Evolutionary conservation across 805 yeast genomes (phyloP).

Genomic region (Scheffersomyces stipitis): DNA sequence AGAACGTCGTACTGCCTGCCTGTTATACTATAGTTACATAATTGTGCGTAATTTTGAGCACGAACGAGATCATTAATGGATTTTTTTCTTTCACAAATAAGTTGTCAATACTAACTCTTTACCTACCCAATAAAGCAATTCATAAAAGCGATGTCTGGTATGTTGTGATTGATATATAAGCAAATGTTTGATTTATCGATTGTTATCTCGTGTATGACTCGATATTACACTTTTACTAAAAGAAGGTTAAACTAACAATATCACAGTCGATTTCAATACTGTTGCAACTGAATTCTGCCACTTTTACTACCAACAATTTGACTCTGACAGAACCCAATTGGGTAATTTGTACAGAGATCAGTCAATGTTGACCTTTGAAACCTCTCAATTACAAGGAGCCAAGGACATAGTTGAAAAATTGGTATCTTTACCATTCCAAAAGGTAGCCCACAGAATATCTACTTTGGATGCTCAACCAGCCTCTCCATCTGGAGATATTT

Average conservation of each 20-base stretch:
- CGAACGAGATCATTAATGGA: too few species aligned
- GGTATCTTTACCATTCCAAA: slow-evolving; percentile 83
- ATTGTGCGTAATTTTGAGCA: neutral
- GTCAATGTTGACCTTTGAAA: slow-evolving; percentile 97
- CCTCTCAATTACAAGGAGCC: slow-evolving; percentile 92
- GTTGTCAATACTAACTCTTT: too few species aligned
- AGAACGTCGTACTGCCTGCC: too few species aligned
- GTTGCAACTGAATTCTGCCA: slow-evolving; percentile 79
- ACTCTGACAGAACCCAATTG: slow-evolving; percentile 85
- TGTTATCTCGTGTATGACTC: too few species aligned
- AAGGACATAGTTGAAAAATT: slow-evolving; percentile 90
- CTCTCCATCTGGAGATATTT: slow-evolving; percentile 85
- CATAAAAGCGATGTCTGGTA: slow-evolving; percentile 28
- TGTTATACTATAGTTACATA: too few species aligned
- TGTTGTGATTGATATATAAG: slow-evolving; percentile 14
- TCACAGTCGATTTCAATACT: slow-evolving; percentile 44
- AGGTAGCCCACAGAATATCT: slow-evolving; percentile 89
- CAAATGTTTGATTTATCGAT: too few species aligned
- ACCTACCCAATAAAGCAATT: neutral
- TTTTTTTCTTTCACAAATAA: too few species aligned
- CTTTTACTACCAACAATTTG: slow-evolving; percentile 94
- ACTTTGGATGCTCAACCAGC: slow-evolving; percentile 99
- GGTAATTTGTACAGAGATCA: slow-evolving; percentile 94
- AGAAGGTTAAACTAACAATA: too few species aligned
- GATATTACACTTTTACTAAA: too few species aligned